Percentiles rank a stretch among this genome's conserved stretches.
Evolutionary conservation across 805 yeast species (phyloP).

Genomic region (Metschnikowia similis): DNA sequence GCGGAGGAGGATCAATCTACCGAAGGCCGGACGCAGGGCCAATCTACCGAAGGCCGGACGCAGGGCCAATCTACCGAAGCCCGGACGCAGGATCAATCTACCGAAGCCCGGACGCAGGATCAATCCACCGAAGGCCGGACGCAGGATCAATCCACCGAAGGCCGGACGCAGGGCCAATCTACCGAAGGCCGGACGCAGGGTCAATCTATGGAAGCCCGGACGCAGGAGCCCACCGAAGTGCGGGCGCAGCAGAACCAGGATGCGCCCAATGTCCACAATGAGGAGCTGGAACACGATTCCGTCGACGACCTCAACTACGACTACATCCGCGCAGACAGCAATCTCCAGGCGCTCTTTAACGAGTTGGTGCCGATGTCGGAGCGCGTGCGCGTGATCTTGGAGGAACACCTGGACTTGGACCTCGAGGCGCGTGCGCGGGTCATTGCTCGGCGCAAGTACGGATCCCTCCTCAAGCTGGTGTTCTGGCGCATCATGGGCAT

Average conservation of each 20-base stretch:
- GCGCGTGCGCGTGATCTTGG: slow-evolving; percentile 38
- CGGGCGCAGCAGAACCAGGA: not conserved
- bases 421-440: slow-evolving; percentile 44
- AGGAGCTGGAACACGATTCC: not conserved
- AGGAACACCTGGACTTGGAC: slow-evolving; percentile 28
- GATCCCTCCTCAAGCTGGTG: slow-evolving; percentile 25
- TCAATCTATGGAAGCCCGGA: not conserved
- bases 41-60: too few species aligned
- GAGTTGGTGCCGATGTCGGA: slow-evolving; percentile 40
- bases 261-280: not conserved
- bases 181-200: too few species aligned
- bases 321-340: slow-evolving; percentile 33
- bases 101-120: too few species aligned
- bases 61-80: too few species aligned
- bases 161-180: too few species aligned
- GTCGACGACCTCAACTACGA: slow-evolving; percentile 24
- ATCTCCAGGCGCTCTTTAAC: slow-evolving; percentile 33
- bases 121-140: too few species aligned
- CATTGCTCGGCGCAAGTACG: slow-evolving; percentile 32
- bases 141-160: too few species aligned
- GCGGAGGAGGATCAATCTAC: too few species aligned
- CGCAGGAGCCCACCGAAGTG: not conserved
- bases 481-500: slow-evolving; percentile 61
- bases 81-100: too few species aligned
- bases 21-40: too few species aligned